These are phyloP conservation scores for Bruguiera gymnorhiza DNA, from an alignment of 345 rosid genomes.

Conservation along the genomic window DNA sequence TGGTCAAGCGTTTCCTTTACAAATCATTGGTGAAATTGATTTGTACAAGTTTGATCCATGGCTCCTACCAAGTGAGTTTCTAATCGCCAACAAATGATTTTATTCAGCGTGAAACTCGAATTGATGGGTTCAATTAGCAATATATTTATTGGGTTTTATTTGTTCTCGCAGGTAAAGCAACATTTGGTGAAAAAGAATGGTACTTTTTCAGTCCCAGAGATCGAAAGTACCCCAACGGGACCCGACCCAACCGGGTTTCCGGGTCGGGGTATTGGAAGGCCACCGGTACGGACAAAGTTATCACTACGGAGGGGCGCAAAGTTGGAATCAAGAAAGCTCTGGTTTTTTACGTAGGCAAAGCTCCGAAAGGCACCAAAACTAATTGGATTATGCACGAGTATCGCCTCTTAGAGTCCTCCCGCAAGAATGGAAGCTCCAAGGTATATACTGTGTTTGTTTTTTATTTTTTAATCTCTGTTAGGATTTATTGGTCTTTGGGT, in stretches of 20 bases:
- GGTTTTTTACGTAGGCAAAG: conserved; percentile 87
- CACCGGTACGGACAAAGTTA: conserved; percentile 86
- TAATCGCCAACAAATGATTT: neutral
- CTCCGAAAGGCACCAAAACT: conserved; percentile 91
- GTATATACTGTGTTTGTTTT: conserved; percentile 16
- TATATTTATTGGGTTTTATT: neutral
- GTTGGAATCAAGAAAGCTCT: conserved; percentile 93
- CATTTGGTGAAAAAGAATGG: conserved; percentile 95
- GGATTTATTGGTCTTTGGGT: too few relatives aligned
- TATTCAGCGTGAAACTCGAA: neutral
- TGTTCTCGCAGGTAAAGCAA: conserved; percentile 59
- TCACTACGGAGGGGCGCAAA: conserved; percentile 63
- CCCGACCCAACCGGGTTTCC: conserved; percentile 89
- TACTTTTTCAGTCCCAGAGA: conserved; percentile 93
- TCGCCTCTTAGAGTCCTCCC: conserved; percentile 61
- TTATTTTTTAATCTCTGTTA: too few relatives aligned
- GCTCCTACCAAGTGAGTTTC: conserved; percentile 65
- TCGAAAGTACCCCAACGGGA: conserved; percentile 90
- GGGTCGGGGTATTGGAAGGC: conserved; percentile 99
- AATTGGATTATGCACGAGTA: conserved; percentile 99
- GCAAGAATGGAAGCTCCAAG: conserved; percentile 65
- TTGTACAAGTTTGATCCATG: conserved; percentile 92
- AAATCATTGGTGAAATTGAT: conserved; percentile 81
- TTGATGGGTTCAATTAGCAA: neutral
- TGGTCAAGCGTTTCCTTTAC: conserved; percentile 63